Conservation (phyloP, 2,329 filamentous ascomycete genomes). For the Bipolaris sorokiniana region DNA sequence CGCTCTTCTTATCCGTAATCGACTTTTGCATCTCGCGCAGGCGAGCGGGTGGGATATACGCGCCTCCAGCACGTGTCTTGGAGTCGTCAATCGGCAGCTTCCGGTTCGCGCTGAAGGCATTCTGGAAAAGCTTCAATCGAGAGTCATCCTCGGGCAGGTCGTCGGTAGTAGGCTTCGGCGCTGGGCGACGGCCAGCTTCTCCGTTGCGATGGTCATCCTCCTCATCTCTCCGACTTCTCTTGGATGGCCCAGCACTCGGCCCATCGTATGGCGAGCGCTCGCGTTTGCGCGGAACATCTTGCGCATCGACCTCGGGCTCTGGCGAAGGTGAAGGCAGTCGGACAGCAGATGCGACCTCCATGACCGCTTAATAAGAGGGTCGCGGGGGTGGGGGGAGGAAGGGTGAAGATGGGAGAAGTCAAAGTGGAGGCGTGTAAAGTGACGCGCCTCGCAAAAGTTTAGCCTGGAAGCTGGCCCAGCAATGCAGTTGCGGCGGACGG, state of each 20-base stretch:
- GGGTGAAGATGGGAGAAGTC: constrained; percentile 4
- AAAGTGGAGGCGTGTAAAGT: constrained; percentile 8
- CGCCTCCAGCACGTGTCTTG: constrained; percentile 91
- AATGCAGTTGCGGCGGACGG: constrained; percentile 20
- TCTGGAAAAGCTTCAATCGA: constrained; percentile 46
- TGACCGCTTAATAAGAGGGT: constrained; percentile 20
- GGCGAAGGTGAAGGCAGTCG: constrained; percentile 66
- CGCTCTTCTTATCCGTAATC: constrained; percentile 94
- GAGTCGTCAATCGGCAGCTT: constrained; percentile 90
- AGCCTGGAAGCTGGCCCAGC: constrained; percentile 10
- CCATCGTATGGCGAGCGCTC: constrained; percentile 59
- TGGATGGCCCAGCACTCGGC: constrained; percentile 36
- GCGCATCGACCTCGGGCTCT: constrained; percentile 52
- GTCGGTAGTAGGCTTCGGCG: constrained; percentile 20
- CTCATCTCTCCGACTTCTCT: constrained; percentile 45
- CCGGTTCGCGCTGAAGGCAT: constrained; percentile 57
- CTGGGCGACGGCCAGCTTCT: constrained; percentile 71
- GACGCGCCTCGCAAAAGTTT: constrained; percentile 36
- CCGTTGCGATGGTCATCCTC: constrained; percentile 60
- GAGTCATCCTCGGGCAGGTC: constrained; percentile 42
- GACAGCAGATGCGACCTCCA: constrained; percentile 56
- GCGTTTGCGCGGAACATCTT: constrained; percentile 57
- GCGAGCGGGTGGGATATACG: constrained; percentile 92
- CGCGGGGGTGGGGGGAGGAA: constrained; percentile 1
- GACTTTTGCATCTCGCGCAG: constrained; percentile 91